Evolutionary conservation across 345 rosid genomes (phyloP).

Genomic region (Eucalyptus rudis): DNA sequence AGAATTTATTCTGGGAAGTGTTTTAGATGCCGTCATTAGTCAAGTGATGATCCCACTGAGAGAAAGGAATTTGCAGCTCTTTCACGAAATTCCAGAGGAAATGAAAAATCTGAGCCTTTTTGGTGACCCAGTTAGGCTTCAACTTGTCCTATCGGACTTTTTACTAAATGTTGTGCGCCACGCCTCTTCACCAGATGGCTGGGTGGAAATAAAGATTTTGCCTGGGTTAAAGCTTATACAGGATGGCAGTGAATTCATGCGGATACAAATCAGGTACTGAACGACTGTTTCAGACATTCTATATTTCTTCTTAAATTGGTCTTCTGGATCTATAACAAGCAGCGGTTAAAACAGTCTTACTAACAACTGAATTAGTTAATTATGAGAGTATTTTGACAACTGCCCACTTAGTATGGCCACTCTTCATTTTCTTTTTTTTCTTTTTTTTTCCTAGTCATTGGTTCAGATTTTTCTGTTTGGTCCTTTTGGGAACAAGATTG

Average conservation of each 20-base stretch:
- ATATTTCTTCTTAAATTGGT: not conserved
- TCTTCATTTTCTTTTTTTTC: not conserved
- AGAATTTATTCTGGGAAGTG: constrained; percentile 48
- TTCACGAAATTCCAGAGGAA: constrained; percentile 48
- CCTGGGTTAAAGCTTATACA: constrained; percentile 28
- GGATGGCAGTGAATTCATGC: constrained; percentile 26
- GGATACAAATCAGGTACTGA: constrained; percentile 57
- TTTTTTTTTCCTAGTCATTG: not conserved
- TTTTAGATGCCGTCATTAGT: constrained; percentile 60
- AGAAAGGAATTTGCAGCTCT: constrained; percentile 46
- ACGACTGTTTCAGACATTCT: not conserved
- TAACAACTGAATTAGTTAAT: not conserved
- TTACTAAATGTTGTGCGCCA: constrained; percentile 47
- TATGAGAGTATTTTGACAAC: not conserved
- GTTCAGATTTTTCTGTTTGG: not conserved
- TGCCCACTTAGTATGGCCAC: not conserved
- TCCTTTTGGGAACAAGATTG: not conserved
- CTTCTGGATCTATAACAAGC: not conserved
- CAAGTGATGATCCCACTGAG: constrained; percentile 56
- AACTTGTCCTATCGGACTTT: constrained; percentile 63
- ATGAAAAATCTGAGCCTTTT: constrained; percentile 29
- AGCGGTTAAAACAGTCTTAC: not conserved
- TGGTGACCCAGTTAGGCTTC: constrained; percentile 69
- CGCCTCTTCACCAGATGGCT: constrained; percentile 41
- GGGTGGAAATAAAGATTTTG: constrained; percentile 56